A percentile compares a stretch with the other conserved stretches of the same genome.
Conservation (phyloP, 2,329 filamentous ascomycete genomes). For the Botryosphaeria dothidea region DNA sequence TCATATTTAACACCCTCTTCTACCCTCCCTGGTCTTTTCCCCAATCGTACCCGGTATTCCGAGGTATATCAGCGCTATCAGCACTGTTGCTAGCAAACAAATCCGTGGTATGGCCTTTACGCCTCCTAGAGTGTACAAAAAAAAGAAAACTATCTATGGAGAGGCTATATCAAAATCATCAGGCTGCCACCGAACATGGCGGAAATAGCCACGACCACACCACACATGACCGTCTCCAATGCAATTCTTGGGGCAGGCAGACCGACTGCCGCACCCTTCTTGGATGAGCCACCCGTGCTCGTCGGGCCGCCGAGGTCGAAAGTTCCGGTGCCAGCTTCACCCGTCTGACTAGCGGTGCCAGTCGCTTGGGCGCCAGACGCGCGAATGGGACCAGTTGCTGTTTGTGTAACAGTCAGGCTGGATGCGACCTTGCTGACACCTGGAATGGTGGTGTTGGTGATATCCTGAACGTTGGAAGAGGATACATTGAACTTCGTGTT, state of each 20-base stretch:
- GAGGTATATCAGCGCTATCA: not conserved
- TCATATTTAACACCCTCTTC: not conserved
- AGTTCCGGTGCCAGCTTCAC: not conserved
- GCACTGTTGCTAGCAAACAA: not conserved
- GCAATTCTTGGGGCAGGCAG: conserved; percentile 3
- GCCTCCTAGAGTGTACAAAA: not conserved
- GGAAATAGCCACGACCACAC: not conserved
- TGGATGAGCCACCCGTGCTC: not conserved
- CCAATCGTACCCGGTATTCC: not conserved
- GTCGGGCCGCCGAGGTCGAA: conserved; percentile 10
- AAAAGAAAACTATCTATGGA: not conserved
- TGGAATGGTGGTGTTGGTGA: conserved; percentile 14
- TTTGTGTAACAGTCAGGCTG: conserved; percentile 11
- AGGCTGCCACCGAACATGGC: conserved; percentile 17
- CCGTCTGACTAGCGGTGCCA: not conserved
- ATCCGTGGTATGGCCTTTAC: conserved; percentile 19
- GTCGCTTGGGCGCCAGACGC: not conserved
- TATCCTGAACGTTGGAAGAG: conserved; percentile 63
- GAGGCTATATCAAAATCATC: conserved; percentile 6
- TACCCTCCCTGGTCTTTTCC: not conserved
- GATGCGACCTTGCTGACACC: conserved; percentile 1
- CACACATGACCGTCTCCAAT: conserved; percentile 6
- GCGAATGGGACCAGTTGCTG: conserved; percentile 14
- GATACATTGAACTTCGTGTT: conserved; percentile 41
- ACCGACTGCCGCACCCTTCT: not conserved